Conservation (phyloP, 2,329 filamentous ascomycete species). For the Tothia fuscella region DNA sequence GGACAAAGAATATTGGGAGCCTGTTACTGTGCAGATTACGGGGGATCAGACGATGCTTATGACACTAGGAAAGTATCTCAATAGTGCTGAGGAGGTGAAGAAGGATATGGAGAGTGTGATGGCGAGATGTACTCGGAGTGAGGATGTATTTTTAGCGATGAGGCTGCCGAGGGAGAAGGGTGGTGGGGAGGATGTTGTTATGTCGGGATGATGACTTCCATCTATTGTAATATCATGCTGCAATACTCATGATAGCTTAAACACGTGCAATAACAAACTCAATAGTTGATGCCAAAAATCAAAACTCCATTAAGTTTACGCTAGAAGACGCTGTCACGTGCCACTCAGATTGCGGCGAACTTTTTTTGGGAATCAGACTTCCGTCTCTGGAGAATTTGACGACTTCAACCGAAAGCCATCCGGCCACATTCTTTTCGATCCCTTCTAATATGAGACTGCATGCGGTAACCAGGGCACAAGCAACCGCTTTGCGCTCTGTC, state of each 20-base stretch:
- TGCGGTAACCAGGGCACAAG: slow-evolving; percentile 13
- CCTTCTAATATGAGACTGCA: slow-evolving; percentile 12
- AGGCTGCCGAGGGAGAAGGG: slow-evolving; percentile 36
- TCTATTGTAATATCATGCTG: no score
- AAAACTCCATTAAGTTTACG: no score
- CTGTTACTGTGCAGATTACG: slow-evolving; percentile 52
- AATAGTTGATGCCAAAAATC: no score
- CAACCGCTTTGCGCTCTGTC: slow-evolving; percentile 13
- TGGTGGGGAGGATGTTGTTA: slow-evolving; percentile 8
- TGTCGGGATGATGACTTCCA: no score
- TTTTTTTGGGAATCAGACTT: slow-evolving; percentile 4
- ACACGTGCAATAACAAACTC: no score
- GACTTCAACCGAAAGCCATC: not conserved
- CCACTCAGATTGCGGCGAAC: slow-evolving; percentile 6
- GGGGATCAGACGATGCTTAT: slow-evolving; percentile 41
- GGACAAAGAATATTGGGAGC: slow-evolving; percentile 61
- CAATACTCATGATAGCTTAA: no score
- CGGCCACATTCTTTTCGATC: no score
- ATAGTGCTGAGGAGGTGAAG: slow-evolving; percentile 26
- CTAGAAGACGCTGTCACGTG: no score
- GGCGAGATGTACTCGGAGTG: slow-evolving; percentile 42
- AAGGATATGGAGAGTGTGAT: slow-evolving; percentile 35
- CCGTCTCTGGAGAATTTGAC: not conserved
- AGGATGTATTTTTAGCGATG: slow-evolving; percentile 43
- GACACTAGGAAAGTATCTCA: slow-evolving; percentile 44